Percentiles rank a stretch among this genome's conserved stretches.
phyloP scores from a whole-genome alignment of 176 grass and related monocot genomes.

The Aegilops bicornis region DNA sequence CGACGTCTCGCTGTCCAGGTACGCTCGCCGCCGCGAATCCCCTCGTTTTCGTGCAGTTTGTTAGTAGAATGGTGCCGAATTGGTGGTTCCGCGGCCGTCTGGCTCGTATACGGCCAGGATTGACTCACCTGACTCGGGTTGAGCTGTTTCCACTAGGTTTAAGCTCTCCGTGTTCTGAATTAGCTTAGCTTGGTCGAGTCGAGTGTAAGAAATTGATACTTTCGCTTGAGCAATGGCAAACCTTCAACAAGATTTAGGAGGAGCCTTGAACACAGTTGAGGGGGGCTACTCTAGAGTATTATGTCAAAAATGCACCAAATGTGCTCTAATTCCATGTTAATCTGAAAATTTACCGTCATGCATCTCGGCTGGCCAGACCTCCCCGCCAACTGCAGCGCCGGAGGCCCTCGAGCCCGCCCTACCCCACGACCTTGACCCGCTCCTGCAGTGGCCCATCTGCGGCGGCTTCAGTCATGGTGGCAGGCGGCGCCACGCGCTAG shows the following conservation, averaged over 20 bases:
- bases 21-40: too few relatives aligned
- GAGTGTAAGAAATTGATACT: neutral
- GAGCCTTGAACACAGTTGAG: neutral
- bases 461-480: too few relatives aligned
- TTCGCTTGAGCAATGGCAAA: neutral
- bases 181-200: neutral
- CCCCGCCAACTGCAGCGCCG: too few relatives aligned
- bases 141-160: neutral
- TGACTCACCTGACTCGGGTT: neutral
- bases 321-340: neutral
- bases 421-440: too few relatives aligned
- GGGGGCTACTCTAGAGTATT: neutral
- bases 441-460: too few relatives aligned
- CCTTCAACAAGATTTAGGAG: neutral
- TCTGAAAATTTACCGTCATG: slow-evolving; percentile 6
- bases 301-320: neutral
- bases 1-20: slow-evolving; percentile 38
- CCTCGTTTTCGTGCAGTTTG: neutral
- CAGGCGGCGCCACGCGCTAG: too few relatives aligned
- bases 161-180: neutral
- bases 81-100: neutral
- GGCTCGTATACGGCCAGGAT: too few relatives aligned
- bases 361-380: too few relatives aligned
- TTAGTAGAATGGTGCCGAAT: neutral
- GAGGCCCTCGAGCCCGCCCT: too few relatives aligned